Evolutionary conservation across 2,329 filamentous ascomycete species (phyloP), one percentile per base, ranked within the genome.

Genomic region (Sarocladiaceae sp.): DNA sequence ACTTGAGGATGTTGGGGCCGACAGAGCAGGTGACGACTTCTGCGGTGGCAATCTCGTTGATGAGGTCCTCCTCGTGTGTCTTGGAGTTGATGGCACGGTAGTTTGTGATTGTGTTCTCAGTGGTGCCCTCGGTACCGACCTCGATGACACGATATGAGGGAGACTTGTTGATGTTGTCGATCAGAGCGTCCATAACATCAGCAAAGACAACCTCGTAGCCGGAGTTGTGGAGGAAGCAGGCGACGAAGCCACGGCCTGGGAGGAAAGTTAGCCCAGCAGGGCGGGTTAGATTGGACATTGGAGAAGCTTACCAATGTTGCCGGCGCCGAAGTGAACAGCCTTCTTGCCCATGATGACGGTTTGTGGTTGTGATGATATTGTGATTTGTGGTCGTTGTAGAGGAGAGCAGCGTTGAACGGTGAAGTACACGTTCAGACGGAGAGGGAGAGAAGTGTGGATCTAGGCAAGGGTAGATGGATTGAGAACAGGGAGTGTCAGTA

Each of bases 21-120:
- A 98, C 93, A 16, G 93, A 95, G 68, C 93, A 98, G 51, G 93
- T 98, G 57, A 98, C 88, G 44, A 95, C 70, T 51, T 95, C 89
- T 32, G 91, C 90, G 18, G 83, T 84, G 45, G 84, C 76, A 57
- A 97, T 95, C 70, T 93, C 88, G 37, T 91, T 68, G 53, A 97
- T 68, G 45, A 95, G 80, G 45, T 91, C 82, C 44, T 75, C 74
- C 70, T 94, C 85, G 61, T 95, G 74, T 52, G 83, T 81, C 69
- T 86, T 89, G 55, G 88, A 94, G 80, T 97, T 96, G 77, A 97
- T 85, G 66, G 93, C 93, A 44, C 88, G 87, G 76, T 95, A 97
- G 72, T 96, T 93, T 66, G 86, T 85, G 68, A 98, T 95, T 56
- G 72, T 84, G 67, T 86, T 89, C 58, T 81, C 81, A 46, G 76